Conservation (phyloP, 2,329 filamentous ascomycete species). For the Exophiala dermatitidis region DNA sequence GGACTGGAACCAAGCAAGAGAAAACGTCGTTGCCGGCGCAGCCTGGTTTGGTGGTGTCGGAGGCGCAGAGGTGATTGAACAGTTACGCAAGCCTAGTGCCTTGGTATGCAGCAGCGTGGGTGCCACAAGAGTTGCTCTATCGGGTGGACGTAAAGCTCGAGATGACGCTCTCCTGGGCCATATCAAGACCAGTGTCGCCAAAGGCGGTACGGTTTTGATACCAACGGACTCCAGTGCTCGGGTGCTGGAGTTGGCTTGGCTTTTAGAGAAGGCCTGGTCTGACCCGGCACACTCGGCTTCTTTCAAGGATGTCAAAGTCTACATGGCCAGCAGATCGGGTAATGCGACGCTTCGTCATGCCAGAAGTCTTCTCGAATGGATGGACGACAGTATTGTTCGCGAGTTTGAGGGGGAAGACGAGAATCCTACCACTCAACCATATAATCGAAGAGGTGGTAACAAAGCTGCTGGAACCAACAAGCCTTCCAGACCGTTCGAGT, state of each 20-base stretch:
- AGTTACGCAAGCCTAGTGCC: slow-evolving; percentile 85
- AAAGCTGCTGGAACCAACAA: slow-evolving; percentile 35
- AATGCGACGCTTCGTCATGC: slow-evolving; percentile 85
- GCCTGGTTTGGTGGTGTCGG: slow-evolving; percentile 84
- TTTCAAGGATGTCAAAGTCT: slow-evolving; percentile 54
- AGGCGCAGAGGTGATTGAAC: slow-evolving; percentile 85
- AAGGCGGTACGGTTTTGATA: slow-evolving; percentile 85
- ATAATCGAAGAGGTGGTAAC: slow-evolving; percentile 39
- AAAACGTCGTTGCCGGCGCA: slow-evolving; percentile 88
- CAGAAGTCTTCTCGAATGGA: slow-evolving; percentile 96
- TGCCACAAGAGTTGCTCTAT: slow-evolving; percentile 60
- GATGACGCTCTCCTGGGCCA: slow-evolving; percentile 80
- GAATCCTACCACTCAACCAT: slow-evolving; percentile 30
- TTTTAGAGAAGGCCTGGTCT: slow-evolving; percentile 88
- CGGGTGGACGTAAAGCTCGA: slow-evolving; percentile 68
- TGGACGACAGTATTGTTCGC: slow-evolving; percentile 90
- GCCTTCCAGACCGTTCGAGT: slow-evolving; percentile 71
- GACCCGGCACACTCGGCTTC: slow-evolving; percentile 46
- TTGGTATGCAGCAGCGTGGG: slow-evolving; percentile 86
- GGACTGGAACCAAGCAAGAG: slow-evolving; percentile 96
- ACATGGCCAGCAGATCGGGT: slow-evolving; percentile 77
- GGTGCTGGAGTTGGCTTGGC: slow-evolving; percentile 82
- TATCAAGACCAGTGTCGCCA: slow-evolving; percentile 67
- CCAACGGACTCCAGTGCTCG: slow-evolving; percentile 94
- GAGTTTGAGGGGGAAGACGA: slow-evolving; percentile 64